Conservation (phyloP, 768 basidiomycete species). For the Tulasnella sp. region DNA sequence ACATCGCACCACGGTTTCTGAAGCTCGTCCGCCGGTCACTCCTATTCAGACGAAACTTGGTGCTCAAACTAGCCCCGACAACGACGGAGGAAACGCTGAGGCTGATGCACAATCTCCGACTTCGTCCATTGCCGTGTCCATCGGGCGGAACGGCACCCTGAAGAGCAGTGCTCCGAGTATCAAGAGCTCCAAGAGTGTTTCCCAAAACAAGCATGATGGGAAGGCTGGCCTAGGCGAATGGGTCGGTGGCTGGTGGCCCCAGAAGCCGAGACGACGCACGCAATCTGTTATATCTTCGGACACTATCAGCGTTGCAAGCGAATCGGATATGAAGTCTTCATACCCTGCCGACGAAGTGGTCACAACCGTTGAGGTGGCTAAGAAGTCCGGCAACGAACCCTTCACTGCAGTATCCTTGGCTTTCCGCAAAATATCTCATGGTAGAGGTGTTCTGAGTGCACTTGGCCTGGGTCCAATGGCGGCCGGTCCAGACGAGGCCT, state of each 20-base stretch:
- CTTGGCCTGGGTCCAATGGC: conserved; percentile 9
- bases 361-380: conserved; percentile 22
- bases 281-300: conserved; percentile 65
- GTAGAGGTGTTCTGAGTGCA: conserved; percentile 16
- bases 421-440: conserved; percentile 21
- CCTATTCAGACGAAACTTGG: too few species aligned
- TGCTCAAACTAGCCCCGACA: neutral
- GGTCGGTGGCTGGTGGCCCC: conserved; percentile 62
- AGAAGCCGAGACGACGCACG: conserved; percentile 35
- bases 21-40: neutral
- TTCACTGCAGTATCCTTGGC: conserved; percentile 22
- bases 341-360: conserved; percentile 22
- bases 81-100: neutral
- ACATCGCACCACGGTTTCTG: neutral
- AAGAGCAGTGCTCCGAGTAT: conserved; percentile 15
- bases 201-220: conserved; percentile 14
- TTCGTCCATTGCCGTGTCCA: neutral
- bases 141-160: conserved; percentile 9
- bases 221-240: conserved; percentile 43
- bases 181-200: conserved; percentile 20
- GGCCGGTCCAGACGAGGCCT: neutral
- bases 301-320: conserved; percentile 31
- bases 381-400: neutral
- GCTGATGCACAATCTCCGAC: neutral
- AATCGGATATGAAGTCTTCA: conserved; percentile 23